Conservation (phyloP, 2,329 filamentous ascomycete species). For the Leptographium lundbergii region DNA sequence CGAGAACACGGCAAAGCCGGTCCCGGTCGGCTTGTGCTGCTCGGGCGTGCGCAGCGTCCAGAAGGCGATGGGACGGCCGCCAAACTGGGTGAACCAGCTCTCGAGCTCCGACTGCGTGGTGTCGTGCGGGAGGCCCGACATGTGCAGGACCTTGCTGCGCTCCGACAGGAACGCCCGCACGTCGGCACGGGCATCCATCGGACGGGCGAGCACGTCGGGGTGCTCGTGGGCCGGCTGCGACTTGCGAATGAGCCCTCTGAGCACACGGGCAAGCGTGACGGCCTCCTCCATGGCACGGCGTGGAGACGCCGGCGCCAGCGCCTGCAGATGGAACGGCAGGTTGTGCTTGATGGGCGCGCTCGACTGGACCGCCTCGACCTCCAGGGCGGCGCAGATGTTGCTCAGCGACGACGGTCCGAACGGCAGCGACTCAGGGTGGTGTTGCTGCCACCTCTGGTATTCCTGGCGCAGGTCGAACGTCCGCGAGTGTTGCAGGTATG, state of each 20-base stretch:
- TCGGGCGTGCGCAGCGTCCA: slow-evolving; percentile 97
- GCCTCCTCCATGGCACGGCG: slow-evolving; percentile 96
- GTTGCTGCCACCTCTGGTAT: slow-evolving; percentile 97
- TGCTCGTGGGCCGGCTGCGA: slow-evolving; percentile 90
- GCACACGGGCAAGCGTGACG: slow-evolving; percentile 81
- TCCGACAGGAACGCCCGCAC: slow-evolving; percentile 93
- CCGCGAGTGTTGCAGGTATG: slow-evolving; percentile 93
- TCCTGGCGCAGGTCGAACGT: slow-evolving; percentile 95
- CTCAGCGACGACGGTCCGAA: slow-evolving; percentile 92
- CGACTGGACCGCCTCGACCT: slow-evolving; percentile 94
- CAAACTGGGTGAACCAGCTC: slow-evolving; percentile 99
- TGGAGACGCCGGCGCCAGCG: slow-evolving; percentile 85
- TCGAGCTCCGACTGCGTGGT: slow-evolving; percentile 97
- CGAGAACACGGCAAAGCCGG: slow-evolving; percentile 95
- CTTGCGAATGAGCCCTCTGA: slow-evolving; percentile 87
- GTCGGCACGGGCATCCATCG: slow-evolving; percentile 93
- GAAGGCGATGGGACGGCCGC: slow-evolving; percentile 93
- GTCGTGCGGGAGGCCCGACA: slow-evolving; percentile 93
- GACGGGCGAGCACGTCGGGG: slow-evolving; percentile 83
- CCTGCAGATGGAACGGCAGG: slow-evolving; percentile 93
- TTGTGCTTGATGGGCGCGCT: slow-evolving; percentile 99
- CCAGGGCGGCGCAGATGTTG: slow-evolving; percentile 95
- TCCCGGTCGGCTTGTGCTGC: slow-evolving; percentile 98
- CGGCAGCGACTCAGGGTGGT: slow-evolving; percentile 92
- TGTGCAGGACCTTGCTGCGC: slow-evolving; percentile 94